Base-by-base conservation (phyloP, 2,329 filamentous ascomycete species). In the Trichocomaceae sp. region DNA sequence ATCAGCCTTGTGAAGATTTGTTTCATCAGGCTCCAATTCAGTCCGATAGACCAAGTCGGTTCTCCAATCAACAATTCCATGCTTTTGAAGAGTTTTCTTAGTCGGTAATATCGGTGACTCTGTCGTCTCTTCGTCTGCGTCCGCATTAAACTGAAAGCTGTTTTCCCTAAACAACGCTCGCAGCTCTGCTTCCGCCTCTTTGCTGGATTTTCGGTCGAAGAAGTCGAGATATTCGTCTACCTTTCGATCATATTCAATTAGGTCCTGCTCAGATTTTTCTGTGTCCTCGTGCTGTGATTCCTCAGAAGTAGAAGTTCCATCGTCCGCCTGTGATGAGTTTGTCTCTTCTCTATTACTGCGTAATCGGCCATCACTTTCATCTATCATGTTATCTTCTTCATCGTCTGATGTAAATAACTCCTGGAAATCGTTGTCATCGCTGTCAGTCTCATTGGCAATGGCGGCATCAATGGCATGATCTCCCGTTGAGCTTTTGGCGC, bases 11-110 rank as follows among this genome's bases (percentile, higher is more conserved):
- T 62, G 49, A 1, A 61, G 55, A 7, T 64, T 64, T 35, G 62
- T 58, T 1, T 68, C 68, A 54, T 68, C 69, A n/a, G 67, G 66
- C 60, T 82, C 79, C 80, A 80, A 83, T 31, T 76, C 71, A 17
- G 73, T 69, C 46, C 69, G 72, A 50, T 77, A 80, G 1, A 77
- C 62, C 1, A 72, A 68, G 49, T 66, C 69, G 23, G 70, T 69
- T 50, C 77, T 72, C 80, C 80, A 83, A 49, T 76, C 67, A n/a
- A 68, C 61, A 9, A 72, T 53, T 2, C 23, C 35, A 20, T 44
- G 47, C 10, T 76, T 71, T 46, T 71, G 60, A 17, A 35, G 22
- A 52, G 59, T 61, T 52, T 60, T 60, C 63, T 67, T 71, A 61
- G 66, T 52, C 52, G 66, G 63, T 51, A 60, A 63, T 29, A 57